A percentile compares a stretch with the other conserved stretches of the same genome.
Conservation (phyloP, 164 flowering plant species). For the Tetracentron sinense region DNA sequence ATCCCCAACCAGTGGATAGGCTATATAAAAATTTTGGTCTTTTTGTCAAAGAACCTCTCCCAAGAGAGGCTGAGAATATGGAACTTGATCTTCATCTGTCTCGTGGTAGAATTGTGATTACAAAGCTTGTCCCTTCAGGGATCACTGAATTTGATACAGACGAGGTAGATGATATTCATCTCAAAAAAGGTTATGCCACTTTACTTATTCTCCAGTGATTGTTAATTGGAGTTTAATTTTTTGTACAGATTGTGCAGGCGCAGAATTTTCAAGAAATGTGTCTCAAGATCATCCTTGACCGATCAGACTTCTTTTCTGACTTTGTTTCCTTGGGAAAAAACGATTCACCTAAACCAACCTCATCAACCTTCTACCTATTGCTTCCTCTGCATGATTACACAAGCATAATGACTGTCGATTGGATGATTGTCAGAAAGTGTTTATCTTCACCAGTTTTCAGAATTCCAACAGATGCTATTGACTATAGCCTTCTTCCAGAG, state of each 20-base stretch:
- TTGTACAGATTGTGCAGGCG: slow-evolving; percentile 62
- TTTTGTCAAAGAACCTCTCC: slow-evolving; percentile 64
- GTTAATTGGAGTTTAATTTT: background rate
- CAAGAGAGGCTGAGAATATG: slow-evolving; percentile 73
- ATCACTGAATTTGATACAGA: slow-evolving; percentile 38
- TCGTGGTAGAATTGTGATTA: slow-evolving; percentile 72
- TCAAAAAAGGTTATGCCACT: background rate
- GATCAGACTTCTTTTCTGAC: slow-evolving; percentile 48
- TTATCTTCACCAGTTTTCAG: slow-evolving; percentile 77
- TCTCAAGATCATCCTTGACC: slow-evolving; percentile 76
- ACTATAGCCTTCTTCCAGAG: slow-evolving; percentile 13
- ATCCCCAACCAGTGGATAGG: slow-evolving; percentile 73
- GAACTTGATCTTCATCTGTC: slow-evolving; percentile 76
- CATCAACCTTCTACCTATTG: slow-evolving; percentile 65
- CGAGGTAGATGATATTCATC: slow-evolving; percentile 43
- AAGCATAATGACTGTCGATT: slow-evolving; percentile 47
- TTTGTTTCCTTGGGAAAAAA: slow-evolving; percentile 54
- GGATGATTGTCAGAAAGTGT: slow-evolving; percentile 58
- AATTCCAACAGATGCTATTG: slow-evolving; percentile 17
- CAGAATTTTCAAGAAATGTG: slow-evolving; percentile 74
- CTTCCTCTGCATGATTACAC: slow-evolving; percentile 55
- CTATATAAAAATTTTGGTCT: slow-evolving; percentile 69
- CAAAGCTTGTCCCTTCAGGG: slow-evolving; percentile 59
- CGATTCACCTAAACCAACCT: slow-evolving; percentile 21
- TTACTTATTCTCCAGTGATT: background rate